Conservation (phyloP, 2,329 filamentous ascomycete species). For the Clonostachys chloroleuca region DNA sequence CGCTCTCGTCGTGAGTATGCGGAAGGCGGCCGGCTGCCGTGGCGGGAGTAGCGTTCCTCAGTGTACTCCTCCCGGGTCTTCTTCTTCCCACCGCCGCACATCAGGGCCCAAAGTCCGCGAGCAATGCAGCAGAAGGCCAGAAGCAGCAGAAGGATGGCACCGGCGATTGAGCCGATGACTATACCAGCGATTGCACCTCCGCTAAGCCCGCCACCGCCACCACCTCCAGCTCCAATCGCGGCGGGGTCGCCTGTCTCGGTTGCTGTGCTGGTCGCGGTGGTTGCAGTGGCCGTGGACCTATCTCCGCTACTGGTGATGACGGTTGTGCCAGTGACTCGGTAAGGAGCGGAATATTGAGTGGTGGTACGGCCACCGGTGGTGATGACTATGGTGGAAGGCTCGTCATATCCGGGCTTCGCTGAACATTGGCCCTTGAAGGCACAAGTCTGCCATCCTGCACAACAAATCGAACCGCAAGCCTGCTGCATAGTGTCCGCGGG, state of each 20-base stretch:
- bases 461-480: constrained; percentile 67
- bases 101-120: constrained; percentile 55
- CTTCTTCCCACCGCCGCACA: constrained; percentile 59
- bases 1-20: constrained; percentile 43
- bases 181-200: constrained; percentile 76
- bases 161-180: constrained; percentile 68
- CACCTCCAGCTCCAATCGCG: constrained; percentile 27
- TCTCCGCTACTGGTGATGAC: constrained; percentile 47
- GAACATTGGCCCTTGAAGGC: constrained; percentile 52
- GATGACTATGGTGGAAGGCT: constrained; percentile 33
- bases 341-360: constrained; percentile 47
- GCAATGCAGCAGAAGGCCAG: constrained; percentile 73
- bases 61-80: constrained; percentile 52
- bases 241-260: constrained; percentile 44
- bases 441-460: constrained; percentile 66
- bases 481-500: constrained; percentile 49
- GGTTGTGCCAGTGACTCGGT: constrained; percentile 50
- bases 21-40: constrained; percentile 33
- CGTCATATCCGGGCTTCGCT: constrained; percentile 42
- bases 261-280: constrained; percentile 41
- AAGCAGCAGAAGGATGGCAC: constrained; percentile 61
- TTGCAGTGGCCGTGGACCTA: constrained; percentile 39
- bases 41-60: constrained; percentile 57
- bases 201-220: constrained; percentile 46
- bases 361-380: constrained; percentile 43